Evolutionary conservation across 768 basidiomycete species (phyloP).

Genomic region (Tephrocybe sp.): DNA sequence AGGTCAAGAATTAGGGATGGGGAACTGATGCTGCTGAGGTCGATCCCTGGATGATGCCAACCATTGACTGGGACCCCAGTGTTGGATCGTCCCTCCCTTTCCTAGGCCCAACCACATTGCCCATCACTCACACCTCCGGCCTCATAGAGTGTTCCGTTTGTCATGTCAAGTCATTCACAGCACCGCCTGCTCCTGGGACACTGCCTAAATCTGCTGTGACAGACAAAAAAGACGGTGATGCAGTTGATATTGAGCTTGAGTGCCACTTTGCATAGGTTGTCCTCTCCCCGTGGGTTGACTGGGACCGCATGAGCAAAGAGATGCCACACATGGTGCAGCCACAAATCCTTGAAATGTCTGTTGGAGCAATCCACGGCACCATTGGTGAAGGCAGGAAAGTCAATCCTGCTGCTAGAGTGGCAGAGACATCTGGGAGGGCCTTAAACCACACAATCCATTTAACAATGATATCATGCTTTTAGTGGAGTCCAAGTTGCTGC

Average conservation of each 20-base stretch:
- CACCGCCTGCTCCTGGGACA: conserved; percentile 30
- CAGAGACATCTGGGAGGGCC: conserved; percentile 5
- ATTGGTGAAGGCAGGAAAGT: conserved; percentile 7
- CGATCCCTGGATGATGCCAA: conserved; percentile 11
- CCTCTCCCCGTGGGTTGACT: conserved; percentile 40
- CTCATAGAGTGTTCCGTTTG: conserved; percentile 68
- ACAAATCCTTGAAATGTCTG: conserved; percentile 33
- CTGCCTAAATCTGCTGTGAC: conserved; percentile 25
- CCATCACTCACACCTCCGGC: conserved; percentile 63
- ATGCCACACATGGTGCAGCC: conserved; percentile 32
- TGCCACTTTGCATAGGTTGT: conserved; percentile 34
- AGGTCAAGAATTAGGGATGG: too few species aligned
- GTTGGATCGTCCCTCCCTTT: conserved; percentile 29
- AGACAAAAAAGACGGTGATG: too few species aligned
- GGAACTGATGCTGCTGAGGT: neutral
- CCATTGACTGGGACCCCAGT: conserved; percentile 19
- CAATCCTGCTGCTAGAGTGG: conserved; percentile 23
- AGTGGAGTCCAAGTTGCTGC: too few species aligned
- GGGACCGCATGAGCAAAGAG: too few species aligned
- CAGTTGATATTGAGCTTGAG: conserved; percentile 38
- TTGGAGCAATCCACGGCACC: too few species aligned
- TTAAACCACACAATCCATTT: conserved; percentile 46
- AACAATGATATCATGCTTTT: too few species aligned
- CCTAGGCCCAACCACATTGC: conserved; percentile 59
- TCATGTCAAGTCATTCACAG: conserved; percentile 46